Base-by-base conservation (phyloP, 306 rosid species). In the Amphicarpaea edgeworthii region DNA sequence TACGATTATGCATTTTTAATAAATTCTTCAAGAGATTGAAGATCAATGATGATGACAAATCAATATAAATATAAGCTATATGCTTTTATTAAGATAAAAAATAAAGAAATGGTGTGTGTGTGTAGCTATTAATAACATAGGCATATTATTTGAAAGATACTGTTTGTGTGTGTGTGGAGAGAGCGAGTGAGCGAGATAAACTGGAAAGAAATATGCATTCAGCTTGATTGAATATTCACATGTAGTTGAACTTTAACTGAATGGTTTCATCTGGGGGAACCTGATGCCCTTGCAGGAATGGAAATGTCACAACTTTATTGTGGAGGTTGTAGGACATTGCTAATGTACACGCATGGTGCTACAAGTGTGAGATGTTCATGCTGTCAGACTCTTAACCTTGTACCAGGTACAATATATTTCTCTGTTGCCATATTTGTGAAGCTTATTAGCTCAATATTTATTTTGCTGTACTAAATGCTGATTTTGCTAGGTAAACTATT, bases 361-460 rank as follows among this genome's bases (percentile, higher is more conserved):
- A 83, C 97, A n/a, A 90, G 97, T 68, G 99, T 95, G 76, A 89
- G 96, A 85, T 95, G 99, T 85, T 88, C 97, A n/a, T 90, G 97
- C 77, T 95, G 97, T 82, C 93, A 92, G 23, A 89, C 93, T 4
- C 85, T 92, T 69, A 95, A 89, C 86, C 97, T 84, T 80, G 96
- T 86, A 21, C 87, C 92, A 78, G 99, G 99, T 95, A 85, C 68
- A 58, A 40, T 66, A 41, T 61, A 21, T 79, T 46, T 68, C 41
- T 19, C 32, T 47, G 47, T 61, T 66, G 20, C 68, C 10, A 12
- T 20, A 68, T 8, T 26, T 15, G 61, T 66, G 69, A 74, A 21
- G 59, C 51, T 41, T 76, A 10, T 61, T 40, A 14, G 61, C 50
- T 72, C 20, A 12, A 54, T 14, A 23, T 62, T 34, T 60, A 73